These are phyloP conservation scores for Lipomyces yamadae DNA, from an alignment of 805 yeast species.

Conservation along the genomic window DNA sequence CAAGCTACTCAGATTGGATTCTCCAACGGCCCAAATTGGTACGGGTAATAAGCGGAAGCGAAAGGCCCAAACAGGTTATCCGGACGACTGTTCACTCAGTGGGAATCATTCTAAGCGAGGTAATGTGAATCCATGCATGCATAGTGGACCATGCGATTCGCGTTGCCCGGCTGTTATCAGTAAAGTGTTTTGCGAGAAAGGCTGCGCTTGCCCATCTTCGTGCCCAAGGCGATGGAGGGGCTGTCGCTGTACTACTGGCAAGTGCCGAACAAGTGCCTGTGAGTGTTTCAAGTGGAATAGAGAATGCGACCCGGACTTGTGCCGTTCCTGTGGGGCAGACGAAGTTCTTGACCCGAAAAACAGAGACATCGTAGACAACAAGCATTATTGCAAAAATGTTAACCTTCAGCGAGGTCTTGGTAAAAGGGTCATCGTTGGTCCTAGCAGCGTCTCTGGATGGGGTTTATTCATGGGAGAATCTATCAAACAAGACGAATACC, in stretches of 20 bases:
- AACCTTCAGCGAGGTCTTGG: constrained; percentile 31
- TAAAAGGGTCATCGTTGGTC: constrained; percentile 31
- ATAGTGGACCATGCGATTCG: constrained; percentile 32
- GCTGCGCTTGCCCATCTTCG: constrained; percentile 27
- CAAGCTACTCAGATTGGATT: background rate
- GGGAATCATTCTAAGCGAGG: constrained; percentile 33
- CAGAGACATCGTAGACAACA: constrained; percentile 29
- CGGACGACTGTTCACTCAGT: constrained; percentile 33
- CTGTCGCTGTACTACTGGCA: constrained; percentile 29
- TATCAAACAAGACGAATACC: constrained; percentile 31
- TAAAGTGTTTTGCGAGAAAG: constrained; percentile 32
- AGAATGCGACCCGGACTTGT: constrained; percentile 36
- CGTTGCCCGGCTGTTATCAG: constrained; percentile 29
- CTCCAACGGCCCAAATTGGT: constrained; percentile 1
- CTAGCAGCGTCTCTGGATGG: constrained; percentile 33
- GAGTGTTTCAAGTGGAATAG: constrained; percentile 37
- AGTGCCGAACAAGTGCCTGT: constrained; percentile 34
- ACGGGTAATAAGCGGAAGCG: constrained; percentile 30
- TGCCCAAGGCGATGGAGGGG: constrained; percentile 35
- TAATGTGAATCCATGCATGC: constrained; percentile 35
- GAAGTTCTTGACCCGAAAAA: constrained; percentile 33
- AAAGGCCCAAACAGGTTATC: constrained; percentile 26
- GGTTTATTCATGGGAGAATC: constrained; percentile 35
- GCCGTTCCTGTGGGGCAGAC: constrained; percentile 35
- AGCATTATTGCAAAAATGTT: constrained; percentile 30